A percentile compares a stretch with the other conserved stretches of the same genome.
phyloP scores from a whole-genome alignment of 176 grass and related monocot genomes.

The Carex scoparia region DNA sequence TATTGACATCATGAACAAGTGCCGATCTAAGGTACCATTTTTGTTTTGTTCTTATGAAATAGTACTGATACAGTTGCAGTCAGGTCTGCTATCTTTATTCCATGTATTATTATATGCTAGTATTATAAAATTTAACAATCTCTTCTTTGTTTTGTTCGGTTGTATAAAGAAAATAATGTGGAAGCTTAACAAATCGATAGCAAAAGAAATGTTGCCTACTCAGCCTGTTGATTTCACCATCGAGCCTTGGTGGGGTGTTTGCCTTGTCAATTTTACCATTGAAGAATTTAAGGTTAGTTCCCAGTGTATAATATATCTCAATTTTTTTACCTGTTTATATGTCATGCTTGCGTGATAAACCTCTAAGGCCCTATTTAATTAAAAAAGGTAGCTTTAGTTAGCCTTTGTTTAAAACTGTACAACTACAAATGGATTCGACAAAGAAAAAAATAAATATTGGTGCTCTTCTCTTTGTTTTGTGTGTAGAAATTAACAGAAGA shows the following conservation, averaged over 20 bases:
- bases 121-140: background rate
- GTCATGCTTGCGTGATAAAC: background rate
- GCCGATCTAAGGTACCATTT: constrained; percentile 83
- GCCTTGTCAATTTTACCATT: constrained; percentile 96
- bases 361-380: background rate
- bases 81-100: background rate
- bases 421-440: background rate
- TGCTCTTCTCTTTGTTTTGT: background rate
- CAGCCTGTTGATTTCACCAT: constrained; percentile 81
- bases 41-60: background rate
- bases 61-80: background rate
- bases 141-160: constrained; percentile 23
- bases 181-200: constrained; percentile 98
- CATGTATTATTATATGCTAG: background rate
- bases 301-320: background rate
- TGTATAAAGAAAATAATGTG: constrained; percentile 90
- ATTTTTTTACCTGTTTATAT: background rate
- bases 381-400: background rate
- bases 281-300: constrained; percentile 94
- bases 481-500: constrained; percentile 95
- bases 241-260: constrained; percentile 98
- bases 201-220: constrained; percentile 91
- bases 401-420: background rate
- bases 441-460: background rate
- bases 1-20: constrained; percentile 99